phyloP scores from a whole-genome alignment of 1,139 yeast species.

The Tardiomyces digboiensis region DNA sequence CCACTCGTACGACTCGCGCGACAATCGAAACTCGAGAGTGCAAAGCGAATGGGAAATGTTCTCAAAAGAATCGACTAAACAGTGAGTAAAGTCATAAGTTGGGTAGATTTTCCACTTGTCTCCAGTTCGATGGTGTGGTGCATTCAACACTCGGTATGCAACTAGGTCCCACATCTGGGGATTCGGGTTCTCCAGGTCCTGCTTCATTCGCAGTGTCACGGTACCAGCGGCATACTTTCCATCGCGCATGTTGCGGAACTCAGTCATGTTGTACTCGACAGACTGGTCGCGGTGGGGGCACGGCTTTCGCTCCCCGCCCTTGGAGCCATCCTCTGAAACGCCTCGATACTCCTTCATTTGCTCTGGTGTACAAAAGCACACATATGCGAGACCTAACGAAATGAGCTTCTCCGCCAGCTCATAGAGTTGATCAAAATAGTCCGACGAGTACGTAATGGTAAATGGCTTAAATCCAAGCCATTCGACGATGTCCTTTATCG shows the following conservation, averaged over 20 bases:
- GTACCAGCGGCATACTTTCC: constrained; percentile 85
- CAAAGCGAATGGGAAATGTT: constrained; percentile 92
- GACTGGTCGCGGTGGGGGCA: constrained; percentile 68
- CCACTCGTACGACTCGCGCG: constrained; percentile 98
- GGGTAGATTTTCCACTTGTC: constrained; percentile 97
- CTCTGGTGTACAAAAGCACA: constrained; percentile 90
- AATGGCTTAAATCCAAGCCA: constrained; percentile 96
- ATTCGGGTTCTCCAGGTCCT: constrained; percentile 80
- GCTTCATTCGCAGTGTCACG: constrained; percentile 95
- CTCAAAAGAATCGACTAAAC: constrained; percentile 96
- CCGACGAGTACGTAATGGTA: constrained; percentile 92
- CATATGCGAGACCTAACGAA: constrained; percentile 63
- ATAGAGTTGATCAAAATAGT: constrained; percentile 84
- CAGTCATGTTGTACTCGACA: constrained; percentile 62
- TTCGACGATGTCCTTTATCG: constrained; percentile 72
- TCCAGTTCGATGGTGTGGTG: constrained; percentile 95
- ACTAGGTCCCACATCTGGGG: constrained; percentile 99
- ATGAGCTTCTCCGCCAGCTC: constrained; percentile 79
- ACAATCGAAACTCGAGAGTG: constrained; percentile 86
- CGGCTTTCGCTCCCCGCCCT: constrained; percentile 84
- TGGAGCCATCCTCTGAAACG: constrained; percentile 79
- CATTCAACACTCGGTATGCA: constrained; percentile 92
- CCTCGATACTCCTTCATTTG: constrained; percentile 90
- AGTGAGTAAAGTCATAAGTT: constrained; percentile 97
- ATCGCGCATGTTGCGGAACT: constrained; percentile 86